A percentile compares a stretch with the other conserved stretches of the same genome.
These are phyloP conservation scores for Boletus chippewaensis DNA, from an alignment of 1,284 basidiomycete genomes.

Conservation along the genomic window DNA sequence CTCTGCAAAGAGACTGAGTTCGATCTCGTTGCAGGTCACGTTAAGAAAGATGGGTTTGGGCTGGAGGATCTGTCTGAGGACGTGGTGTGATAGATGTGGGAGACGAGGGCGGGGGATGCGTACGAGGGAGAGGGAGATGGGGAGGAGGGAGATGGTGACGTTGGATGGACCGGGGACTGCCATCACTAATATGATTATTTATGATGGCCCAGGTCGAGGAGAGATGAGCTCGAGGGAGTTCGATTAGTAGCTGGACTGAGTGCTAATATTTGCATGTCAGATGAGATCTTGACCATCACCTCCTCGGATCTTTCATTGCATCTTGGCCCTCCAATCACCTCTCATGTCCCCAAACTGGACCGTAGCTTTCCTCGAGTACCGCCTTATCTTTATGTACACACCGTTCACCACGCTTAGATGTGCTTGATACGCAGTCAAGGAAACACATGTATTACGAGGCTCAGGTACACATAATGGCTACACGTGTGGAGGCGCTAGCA, in stretches of 20 bases:
- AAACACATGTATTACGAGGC: constrained; percentile 3
- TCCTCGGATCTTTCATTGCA: no score
- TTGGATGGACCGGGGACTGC: constrained; percentile 25
- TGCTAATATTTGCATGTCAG: constrained; percentile 19
- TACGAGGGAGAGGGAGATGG: constrained; percentile 61
- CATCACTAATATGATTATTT: constrained; percentile 12
- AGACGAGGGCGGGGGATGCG: constrained; percentile 65
- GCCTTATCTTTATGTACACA: constrained; percentile 5
- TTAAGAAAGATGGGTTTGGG: constrained; percentile 63
- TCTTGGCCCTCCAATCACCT: not conserved
- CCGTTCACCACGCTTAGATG: not conserved
- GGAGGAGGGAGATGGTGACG: constrained; percentile 63
- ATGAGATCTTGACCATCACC: not conserved
- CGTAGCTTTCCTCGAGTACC: not conserved
- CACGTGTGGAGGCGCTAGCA: constrained; percentile 10
- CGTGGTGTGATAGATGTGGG: constrained; percentile 48
- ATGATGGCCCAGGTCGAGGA: not conserved
- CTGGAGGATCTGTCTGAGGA: constrained; percentile 63
- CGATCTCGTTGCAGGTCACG: constrained; percentile 68
- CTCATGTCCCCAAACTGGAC: not conserved
- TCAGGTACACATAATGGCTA: constrained; percentile 13
- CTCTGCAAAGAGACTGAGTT: constrained; percentile 68
- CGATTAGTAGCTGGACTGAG: not conserved
- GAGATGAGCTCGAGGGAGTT: not conserved
- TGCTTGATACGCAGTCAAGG: not conserved